Percentiles rank a stretch among this genome's conserved stretches.
Conservation (phyloP, 208 protist species). For the Crithidia acanthocephali region DNA sequence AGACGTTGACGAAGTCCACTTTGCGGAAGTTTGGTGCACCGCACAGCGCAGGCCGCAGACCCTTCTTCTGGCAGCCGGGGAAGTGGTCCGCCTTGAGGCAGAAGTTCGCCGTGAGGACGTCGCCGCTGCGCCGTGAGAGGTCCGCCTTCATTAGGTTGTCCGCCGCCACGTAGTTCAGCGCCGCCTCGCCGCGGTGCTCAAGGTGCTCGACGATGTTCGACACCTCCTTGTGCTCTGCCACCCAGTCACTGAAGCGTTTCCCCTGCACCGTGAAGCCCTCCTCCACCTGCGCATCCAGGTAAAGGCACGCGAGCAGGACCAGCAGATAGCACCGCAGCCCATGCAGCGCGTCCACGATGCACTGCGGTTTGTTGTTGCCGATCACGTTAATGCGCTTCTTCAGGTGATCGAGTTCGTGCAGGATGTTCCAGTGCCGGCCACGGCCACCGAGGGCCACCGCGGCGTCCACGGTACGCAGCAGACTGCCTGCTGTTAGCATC, state of each 20-base stretch:
- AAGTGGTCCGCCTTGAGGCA: constrained; percentile 92
- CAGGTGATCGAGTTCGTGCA: constrained; percentile 71
- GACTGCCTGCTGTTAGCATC: constrained; percentile 82
- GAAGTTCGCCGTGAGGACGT: constrained; percentile 90
- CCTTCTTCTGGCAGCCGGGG: constrained; percentile 90
- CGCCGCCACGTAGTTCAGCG: constrained; percentile 71
- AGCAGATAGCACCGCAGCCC: constrained; percentile 83
- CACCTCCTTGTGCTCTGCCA: constrained; percentile 66
- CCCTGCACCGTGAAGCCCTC: constrained; percentile 32
- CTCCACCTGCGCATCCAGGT: constrained; percentile 61
- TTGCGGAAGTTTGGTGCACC: constrained; percentile 91
- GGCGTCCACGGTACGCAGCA: constrained; percentile 76
- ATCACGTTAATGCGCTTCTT: constrained; percentile 58
- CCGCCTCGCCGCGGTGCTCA: constrained; percentile 61
- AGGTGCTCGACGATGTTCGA: constrained; percentile 81
- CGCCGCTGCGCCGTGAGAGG: constrained; percentile 67
- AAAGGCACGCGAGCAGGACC: constrained; percentile 79
- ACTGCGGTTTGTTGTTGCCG: constrained; percentile 58
- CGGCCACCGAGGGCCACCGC: constrained; percentile 69
- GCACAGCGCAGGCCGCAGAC: constrained; percentile 77
- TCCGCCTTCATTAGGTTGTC: constrained; percentile 80
- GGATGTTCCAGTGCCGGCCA: constrained; percentile 76
- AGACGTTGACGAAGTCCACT: constrained; percentile 84
- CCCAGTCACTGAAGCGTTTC: constrained; percentile 71
- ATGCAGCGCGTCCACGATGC: constrained; percentile 62